Base-by-base conservation (phyloP, 306 rosid species). In the Dryas alaskensis region DNA sequence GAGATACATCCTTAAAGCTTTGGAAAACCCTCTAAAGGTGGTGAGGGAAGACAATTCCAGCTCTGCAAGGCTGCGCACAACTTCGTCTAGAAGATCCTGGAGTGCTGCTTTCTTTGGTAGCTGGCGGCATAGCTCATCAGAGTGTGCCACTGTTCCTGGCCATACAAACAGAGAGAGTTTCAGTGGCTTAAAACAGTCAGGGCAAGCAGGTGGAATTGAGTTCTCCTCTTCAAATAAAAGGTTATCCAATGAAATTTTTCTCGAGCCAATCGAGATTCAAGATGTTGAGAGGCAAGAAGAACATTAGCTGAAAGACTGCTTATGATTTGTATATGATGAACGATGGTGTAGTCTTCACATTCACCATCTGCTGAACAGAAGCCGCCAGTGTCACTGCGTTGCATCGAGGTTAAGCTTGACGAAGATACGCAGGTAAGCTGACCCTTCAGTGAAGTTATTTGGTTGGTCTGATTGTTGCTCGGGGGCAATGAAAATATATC, bases 1-100 rank as follows among this genome's bases (percentile, higher is more conserved):
- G 92, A 89, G 79, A 69, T 74, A 95, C 76, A 82, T 95, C 76
- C 93, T 95, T 40, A 92, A 86, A 78, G 99, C 98, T 46, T 78
- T 95, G 88, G 99, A 95, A 77, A 95, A 95, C 83, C 99, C 99
- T 63, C 81, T 92, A 69, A 92, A 87, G 83, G 86, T 95, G 27
- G 93, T 92, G 39, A 88, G 99, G 81, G 93, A 87, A 82, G 99
- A 92, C 58, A 83, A 76, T 67, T 79, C 59, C n/a, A 89, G 92
- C 85, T 92, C 98, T 12, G 90, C 77, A 17, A 94, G 70, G 71
- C 75, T 93, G 89, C 87, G 92, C 70, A 84, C 97, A 44, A 83
- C 87, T 51, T 93, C 98, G 5, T 91, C 98, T n/a, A 86, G 89
- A 68, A 79, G 84, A 79, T 89, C 98, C 59, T 95, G 99, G 99